Conservation (phyloP, 2,329 filamentous ascomycete genomes). For the Davidsoniella neocaledoniae region DNA sequence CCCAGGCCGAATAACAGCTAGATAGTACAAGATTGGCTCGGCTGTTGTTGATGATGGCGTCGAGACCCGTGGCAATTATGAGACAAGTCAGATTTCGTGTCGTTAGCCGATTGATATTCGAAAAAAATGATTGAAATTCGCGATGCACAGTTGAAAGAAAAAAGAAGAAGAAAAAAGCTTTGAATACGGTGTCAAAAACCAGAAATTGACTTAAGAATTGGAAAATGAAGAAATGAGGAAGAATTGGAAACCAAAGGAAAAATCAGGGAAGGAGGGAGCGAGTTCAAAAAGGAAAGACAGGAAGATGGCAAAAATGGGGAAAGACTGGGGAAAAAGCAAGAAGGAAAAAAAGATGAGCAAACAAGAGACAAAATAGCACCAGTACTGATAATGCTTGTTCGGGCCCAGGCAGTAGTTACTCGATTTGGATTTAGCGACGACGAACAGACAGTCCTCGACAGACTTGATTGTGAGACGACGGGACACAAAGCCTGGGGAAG, state of each 20-base stretch:
- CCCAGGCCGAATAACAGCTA: too few relatives aligned
- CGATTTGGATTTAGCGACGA: too few relatives aligned
- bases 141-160: not conserved
- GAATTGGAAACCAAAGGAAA: not conserved
- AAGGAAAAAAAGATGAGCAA: not conserved
- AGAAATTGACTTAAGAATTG: not conserved
- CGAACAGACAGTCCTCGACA: too few relatives aligned
- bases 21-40: not conserved
- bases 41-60: not conserved
- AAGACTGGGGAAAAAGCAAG: conserved; percentile 5
- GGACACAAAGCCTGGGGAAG: too few relatives aligned
- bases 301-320: conserved; percentile 3
- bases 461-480: too few relatives aligned
- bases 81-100: not conserved
- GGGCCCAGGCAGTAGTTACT: too few relatives aligned
- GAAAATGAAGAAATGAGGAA: conserved; percentile 1
- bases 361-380: not conserved
- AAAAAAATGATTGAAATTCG: not conserved
- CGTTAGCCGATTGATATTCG: not conserved
- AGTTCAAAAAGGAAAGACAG: not conserved
- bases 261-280: not conserved
- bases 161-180: not conserved
- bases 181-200: not conserved
- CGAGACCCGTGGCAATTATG: not conserved
- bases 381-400: too few relatives aligned